Evolutionary conservation across 768 basidiomycete species (phyloP).

Genomic region (Kwoniella heveanensis): DNA sequence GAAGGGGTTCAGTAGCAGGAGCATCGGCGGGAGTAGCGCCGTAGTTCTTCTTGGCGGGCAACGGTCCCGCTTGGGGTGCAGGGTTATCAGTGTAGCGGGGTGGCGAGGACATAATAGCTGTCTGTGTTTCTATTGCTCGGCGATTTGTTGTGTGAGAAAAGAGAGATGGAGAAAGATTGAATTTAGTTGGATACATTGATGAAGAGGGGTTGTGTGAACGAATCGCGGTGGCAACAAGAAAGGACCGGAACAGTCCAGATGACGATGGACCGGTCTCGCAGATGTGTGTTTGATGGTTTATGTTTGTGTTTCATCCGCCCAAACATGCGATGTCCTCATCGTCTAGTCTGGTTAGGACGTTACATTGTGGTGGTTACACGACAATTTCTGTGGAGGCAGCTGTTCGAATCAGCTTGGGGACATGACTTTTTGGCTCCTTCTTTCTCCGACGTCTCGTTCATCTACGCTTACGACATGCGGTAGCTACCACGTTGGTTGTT

Average conservation of each 20-base stretch:
- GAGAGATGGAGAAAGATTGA: too few species aligned
- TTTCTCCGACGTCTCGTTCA: not conserved
- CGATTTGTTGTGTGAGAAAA: too few species aligned
- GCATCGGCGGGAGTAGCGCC: conserved; percentile 32
- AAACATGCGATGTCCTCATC: conserved; percentile 11
- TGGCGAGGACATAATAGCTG: conserved; percentile 38
- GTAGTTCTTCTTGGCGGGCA: conserved; percentile 42
- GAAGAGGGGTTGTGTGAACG: too few species aligned
- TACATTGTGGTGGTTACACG: conserved; percentile 23
- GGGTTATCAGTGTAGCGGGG: conserved; percentile 46
- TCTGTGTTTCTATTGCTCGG: too few species aligned
- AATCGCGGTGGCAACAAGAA: conserved; percentile 1
- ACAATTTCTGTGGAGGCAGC: conserved; percentile 26
- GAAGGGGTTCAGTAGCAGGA: conserved; percentile 22
- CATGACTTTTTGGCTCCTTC: conserved; percentile 9
- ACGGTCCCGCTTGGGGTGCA: conserved; percentile 9
- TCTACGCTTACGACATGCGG: not conserved
- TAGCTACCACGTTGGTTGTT: not conserved
- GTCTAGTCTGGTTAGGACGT: conserved; percentile 32
- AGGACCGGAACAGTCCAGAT: not conserved
- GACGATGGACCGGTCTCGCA: not conserved
- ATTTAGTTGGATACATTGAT: too few species aligned
- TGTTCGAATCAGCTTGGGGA: conserved; percentile 31
- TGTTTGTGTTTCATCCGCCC: not conserved
- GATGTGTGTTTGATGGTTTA: not conserved